Evolutionary conservation across 768 basidiomycete genomes (phyloP).

Genomic region (Symmetrospora coprosmae): DNA sequence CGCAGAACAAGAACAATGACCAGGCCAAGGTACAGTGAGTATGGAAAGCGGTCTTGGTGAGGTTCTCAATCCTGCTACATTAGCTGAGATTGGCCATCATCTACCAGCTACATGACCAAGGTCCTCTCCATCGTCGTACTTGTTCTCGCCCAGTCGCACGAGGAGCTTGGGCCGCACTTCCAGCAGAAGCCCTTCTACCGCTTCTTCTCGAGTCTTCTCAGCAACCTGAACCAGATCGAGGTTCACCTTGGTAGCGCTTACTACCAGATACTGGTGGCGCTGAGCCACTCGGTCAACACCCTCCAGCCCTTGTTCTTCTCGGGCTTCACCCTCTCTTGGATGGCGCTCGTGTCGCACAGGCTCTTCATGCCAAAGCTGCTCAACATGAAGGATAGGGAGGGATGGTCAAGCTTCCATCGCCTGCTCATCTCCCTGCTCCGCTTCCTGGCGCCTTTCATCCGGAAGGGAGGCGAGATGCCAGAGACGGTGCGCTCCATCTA

Average conservation of each 20-base stretch:
- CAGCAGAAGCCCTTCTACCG: constrained; percentile 96
- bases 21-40: constrained; percentile 91
- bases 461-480: constrained; percentile 56
- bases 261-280: constrained; percentile 57
- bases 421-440: constrained; percentile 84
- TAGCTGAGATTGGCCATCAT: too few species aligned
- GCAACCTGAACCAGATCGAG: constrained; percentile 78
- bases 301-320: constrained; percentile 93
- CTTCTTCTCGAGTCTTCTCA: constrained; percentile 73
- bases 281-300: constrained; percentile 94
- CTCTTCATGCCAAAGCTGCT: constrained; percentile 94
- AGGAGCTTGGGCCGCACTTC: constrained; percentile 79
- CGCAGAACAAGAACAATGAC: constrained; percentile 71
- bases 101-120: constrained; percentile 27
- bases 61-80: too few species aligned
- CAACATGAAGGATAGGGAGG: constrained; percentile 76
- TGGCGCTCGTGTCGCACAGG: constrained; percentile 86
- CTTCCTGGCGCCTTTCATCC: constrained; percentile 82
- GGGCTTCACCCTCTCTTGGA: constrained; percentile 96
- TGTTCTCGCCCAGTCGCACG: constrained; percentile 83
- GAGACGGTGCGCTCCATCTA: constrained; percentile 72
- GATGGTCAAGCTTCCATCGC: constrained; percentile 93
- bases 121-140: constrained; percentile 94
- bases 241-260: constrained; percentile 72
- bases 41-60: too few species aligned